A percentile compares a stretch with the other conserved stretches of the same genome.
phyloP scores from a whole-genome alignment of 495 filamentous ascomycete genomes.

The Penicillium taxi region DNA sequence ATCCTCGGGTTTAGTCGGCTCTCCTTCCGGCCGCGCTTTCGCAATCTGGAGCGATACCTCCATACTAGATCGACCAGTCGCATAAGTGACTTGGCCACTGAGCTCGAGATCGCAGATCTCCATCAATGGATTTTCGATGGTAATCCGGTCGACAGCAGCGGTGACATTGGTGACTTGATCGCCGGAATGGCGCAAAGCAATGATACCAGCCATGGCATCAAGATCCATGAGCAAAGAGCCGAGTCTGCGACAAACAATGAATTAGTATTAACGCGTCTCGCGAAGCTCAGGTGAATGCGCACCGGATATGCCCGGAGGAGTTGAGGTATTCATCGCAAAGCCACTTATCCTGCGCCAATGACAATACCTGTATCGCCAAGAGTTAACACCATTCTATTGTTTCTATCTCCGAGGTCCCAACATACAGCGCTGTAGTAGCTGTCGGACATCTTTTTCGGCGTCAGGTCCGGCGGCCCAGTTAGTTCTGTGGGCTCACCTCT shows the following conservation, averaged over 20 bases:
- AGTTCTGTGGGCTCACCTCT: slow-evolving; percentile 17
- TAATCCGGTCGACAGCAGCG: slow-evolving; percentile 73
- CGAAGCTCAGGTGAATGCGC: slow-evolving; percentile 6
- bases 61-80: slow-evolving; percentile 71
- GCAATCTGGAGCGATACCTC: slow-evolving; percentile 72
- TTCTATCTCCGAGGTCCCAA: slow-evolving; percentile 3
- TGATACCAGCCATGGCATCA: slow-evolving; percentile 70
- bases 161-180: slow-evolving; percentile 71
- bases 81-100: slow-evolving; percentile 73
- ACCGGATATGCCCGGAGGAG: slow-evolving; percentile 57
- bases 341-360: slow-evolving; percentile 63
- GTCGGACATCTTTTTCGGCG: slow-evolving; percentile 58
- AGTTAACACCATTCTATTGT: too few species aligned
- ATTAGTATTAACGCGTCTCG: too few species aligned
- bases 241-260: slow-evolving; percentile 42
- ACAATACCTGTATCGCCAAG: slow-evolving; percentile 44
- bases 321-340: slow-evolving; percentile 62
- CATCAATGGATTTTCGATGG: slow-evolving; percentile 61
- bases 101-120: slow-evolving; percentile 77
- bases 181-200: slow-evolving; percentile 78
- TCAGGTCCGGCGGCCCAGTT: slow-evolving; percentile 40
- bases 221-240: slow-evolving; percentile 75
- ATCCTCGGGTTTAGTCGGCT: slow-evolving; percentile 55
- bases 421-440: slow-evolving; percentile 55
- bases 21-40: slow-evolving; percentile 50